Base-by-base conservation (phyloP, 805 yeast genomes). In the Wickerhamomyces subpelliculosus region DNA sequence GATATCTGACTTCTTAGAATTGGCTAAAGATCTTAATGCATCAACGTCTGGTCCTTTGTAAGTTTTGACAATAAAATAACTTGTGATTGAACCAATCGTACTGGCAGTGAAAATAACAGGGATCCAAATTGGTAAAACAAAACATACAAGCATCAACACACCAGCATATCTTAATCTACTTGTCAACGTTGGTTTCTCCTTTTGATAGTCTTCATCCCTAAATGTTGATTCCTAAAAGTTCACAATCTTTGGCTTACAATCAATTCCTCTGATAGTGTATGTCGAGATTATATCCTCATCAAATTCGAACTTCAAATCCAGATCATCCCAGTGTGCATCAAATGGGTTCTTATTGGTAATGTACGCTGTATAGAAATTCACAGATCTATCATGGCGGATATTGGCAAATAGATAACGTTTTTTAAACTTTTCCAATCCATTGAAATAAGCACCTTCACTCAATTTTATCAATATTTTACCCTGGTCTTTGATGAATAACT, bases 301-400 rank as follows among this genome's bases (percentile, higher is more conserved):
- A 49, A 66, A 78, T 25, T 65, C 64, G 39, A 78, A 63, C 30
- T 67, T 69, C 36, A 73, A 55, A 16, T 48, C 45, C 27, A 54
- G 22, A 3, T 54, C 52, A 34, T 70, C 70, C 70, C 74, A 72
- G 34, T 61, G 62, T n/a, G 65, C 61, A 26, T 78, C 78, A 55
- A 87, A 88, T 2, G 96, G 95, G 39, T 84, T 77, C 42, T 70
- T 72, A 23, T 78, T 70, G 4, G 90, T 70, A 41, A 90, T 81
- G 57, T 68, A 88, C 0, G 95, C 70, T 0, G 97, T 86, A 61
- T 78, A 84, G 57, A 87, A 90, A 13, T 90, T 81, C 8, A 89
- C 97, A 0, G 95, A 76, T 42, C 96, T 68, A 59, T 89, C 97
- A 53, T 84, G 80, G 39, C 78, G 70, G 19, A 81, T 71, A 60